Percentiles rank a stretch among this genome's conserved stretches.
phyloP scores from a whole-genome alignment of 306 rosid genomes.

The Phaseolus lunatus region DNA sequence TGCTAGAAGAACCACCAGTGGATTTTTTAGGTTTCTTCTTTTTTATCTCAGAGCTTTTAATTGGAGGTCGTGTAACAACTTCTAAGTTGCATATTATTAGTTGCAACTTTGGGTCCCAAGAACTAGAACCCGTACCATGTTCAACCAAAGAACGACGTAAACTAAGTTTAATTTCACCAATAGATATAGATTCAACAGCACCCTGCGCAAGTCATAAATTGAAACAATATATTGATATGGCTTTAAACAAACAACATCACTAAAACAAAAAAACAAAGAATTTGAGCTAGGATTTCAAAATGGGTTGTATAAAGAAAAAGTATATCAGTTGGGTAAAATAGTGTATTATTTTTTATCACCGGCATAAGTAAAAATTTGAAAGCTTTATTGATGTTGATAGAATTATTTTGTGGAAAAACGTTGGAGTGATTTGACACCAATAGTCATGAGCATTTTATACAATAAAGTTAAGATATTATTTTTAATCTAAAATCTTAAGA shows the following conservation, averaged over 20 bases:
- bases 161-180: constrained; percentile 89
- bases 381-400: no score
- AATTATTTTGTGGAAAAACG: no score
- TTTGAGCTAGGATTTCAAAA: constrained; percentile 17
- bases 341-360: neutral
- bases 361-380: neutral
- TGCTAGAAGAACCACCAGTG: constrained; percentile 48
- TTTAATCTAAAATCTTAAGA: no score
- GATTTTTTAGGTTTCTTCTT: constrained; percentile 68
- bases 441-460: no score
- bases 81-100: constrained; percentile 77
- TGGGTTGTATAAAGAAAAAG: constrained; percentile 8
- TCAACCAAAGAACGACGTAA: constrained; percentile 68
- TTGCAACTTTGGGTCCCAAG: constrained; percentile 82
- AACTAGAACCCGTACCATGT: constrained; percentile 61
- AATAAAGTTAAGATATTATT: no score
- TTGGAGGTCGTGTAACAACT: constrained; percentile 73
- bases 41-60: constrained; percentile 43
- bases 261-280: constrained; percentile 26
- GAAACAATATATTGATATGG: constrained; percentile 38
- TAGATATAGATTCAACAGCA: constrained; percentile 70
- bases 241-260: constrained; percentile 32
- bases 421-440: no score
- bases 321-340: constrained; percentile 2
- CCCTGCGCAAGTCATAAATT: constrained; percentile 71